Evolutionary conservation across 2,329 filamentous ascomycete species (phyloP).

Genomic region (Penicillium oxalicum): DNA sequence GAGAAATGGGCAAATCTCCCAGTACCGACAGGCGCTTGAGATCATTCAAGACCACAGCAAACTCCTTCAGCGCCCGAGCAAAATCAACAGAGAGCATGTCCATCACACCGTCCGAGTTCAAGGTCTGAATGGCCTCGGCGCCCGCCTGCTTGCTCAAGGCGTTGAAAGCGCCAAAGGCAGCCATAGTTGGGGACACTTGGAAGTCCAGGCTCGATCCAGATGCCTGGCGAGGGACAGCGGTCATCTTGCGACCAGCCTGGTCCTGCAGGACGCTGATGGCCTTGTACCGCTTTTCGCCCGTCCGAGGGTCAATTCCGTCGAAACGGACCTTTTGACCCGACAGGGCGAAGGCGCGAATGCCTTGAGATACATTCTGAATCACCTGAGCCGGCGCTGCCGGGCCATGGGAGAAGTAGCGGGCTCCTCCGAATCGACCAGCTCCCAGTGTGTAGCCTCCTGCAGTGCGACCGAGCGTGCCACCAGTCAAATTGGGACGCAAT

Average conservation of each 20-base stretch:
- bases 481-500: slow-evolving; percentile 85
- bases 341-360: slow-evolving; percentile 86
- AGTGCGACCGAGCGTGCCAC: slow-evolving; percentile 74
- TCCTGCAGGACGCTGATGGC: slow-evolving; percentile 69
- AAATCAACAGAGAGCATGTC: slow-evolving; percentile 85
- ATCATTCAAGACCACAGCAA: slow-evolving; percentile 73
- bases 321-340: slow-evolving; percentile 84
- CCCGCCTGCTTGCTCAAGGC: slow-evolving; percentile 30
- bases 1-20: slow-evolving; percentile 75
- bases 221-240: slow-evolving; percentile 44
- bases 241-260: slow-evolving; percentile 63
- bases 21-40: slow-evolving; percentile 68
- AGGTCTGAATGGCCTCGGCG: slow-evolving; percentile 45
- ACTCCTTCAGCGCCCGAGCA: slow-evolving; percentile 74
- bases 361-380: slow-evolving; percentile 89
- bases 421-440: slow-evolving; percentile 62
- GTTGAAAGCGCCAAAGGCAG: slow-evolving; percentile 68
- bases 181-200: slow-evolving; percentile 79
- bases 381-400: slow-evolving; percentile 83
- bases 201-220: slow-evolving; percentile 87
- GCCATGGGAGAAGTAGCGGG: slow-evolving; percentile 83
- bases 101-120: slow-evolving; percentile 78
- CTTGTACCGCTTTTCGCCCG: slow-evolving; percentile 74
- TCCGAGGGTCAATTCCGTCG: slow-evolving; percentile 62
- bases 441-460: slow-evolving; percentile 82